These are phyloP conservation scores for Passalora sequoiae DNA, from an alignment of 2,329 filamentous ascomycete genomes.

Conservation along the genomic window DNA sequence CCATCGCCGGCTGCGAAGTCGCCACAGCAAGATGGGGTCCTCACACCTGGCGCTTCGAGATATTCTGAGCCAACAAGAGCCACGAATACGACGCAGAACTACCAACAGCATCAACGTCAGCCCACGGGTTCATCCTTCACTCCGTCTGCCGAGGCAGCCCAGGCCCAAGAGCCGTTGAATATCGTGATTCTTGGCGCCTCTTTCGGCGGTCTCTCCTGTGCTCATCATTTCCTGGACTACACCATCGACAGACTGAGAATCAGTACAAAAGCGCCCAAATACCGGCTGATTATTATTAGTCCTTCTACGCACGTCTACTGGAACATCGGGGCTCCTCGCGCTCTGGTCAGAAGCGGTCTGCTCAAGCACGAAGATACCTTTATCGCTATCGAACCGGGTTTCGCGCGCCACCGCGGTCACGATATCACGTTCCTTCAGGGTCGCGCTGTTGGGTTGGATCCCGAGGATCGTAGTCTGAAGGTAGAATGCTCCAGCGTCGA, in stretches of 20 bases:
- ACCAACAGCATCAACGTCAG: neutral
- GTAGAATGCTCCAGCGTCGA: slow-evolving; percentile 22
- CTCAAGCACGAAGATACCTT: slow-evolving; percentile 35
- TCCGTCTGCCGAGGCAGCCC: slow-evolving; percentile 2
- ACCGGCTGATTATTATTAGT: slow-evolving; percentile 35
- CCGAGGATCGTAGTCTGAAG: slow-evolving; percentile 25
- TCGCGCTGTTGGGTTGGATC: slow-evolving; percentile 29
- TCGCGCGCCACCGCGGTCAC: slow-evolving; percentile 30
- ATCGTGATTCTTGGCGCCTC: slow-evolving; percentile 39
- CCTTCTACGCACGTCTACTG: slow-evolving; percentile 36
- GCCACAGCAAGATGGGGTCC: neutral
- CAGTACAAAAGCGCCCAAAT: slow-evolving; percentile 23
- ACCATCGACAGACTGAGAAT: slow-evolving; percentile 29
- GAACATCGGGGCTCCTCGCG: slow-evolving; percentile 37
- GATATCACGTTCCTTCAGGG: slow-evolving; percentile 36
- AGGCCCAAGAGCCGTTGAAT: slow-evolving; percentile 28
- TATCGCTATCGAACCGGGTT: slow-evolving; percentile 32
- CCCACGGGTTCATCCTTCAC: neutral
- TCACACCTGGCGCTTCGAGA: neutral
- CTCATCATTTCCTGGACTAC: slow-evolving; percentile 35
- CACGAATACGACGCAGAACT: too few relatives aligned
- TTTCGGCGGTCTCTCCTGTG: slow-evolving; percentile 36
- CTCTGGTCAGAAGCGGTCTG: slow-evolving; percentile 33
- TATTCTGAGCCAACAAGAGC: neutral
- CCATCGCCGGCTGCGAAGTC: slow-evolving; percentile 2